These are phyloP conservation scores for Solanum lycopersicoides DNA, from an alignment of 257 asterid species.

Conservation along the genomic window DNA sequence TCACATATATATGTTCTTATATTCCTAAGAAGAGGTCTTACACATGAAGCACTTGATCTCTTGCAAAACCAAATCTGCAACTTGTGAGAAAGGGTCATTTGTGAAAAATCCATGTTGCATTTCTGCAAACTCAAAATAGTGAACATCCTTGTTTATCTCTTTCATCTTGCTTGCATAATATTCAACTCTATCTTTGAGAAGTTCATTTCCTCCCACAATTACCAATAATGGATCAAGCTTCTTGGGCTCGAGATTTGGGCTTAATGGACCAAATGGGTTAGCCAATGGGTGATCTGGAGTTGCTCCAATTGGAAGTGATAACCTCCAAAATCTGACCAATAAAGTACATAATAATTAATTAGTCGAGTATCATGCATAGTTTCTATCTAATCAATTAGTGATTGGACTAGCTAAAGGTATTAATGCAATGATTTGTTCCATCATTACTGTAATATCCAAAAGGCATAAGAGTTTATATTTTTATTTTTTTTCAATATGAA, in stretches of 20 bases:
- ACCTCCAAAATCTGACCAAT: slow-evolving; percentile 55
- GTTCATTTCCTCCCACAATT: slow-evolving; percentile 43
- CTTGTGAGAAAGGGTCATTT: slow-evolving; percentile 37
- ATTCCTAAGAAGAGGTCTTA: slow-evolving; percentile 1
- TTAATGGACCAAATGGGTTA: slow-evolving; percentile 64
- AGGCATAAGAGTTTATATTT: neutral
- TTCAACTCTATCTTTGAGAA: slow-evolving; percentile 53
- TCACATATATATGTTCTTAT: neutral
- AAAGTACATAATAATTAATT: neutral
- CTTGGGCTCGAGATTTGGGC: slow-evolving; percentile 30
- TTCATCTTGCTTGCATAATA: slow-evolving; percentile 34
- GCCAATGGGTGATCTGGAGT: slow-evolving; percentile 46
- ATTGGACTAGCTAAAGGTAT: neutral
- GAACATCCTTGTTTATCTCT: slow-evolving; percentile 29
- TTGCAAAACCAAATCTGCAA: slow-evolving; percentile 22
- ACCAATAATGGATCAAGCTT: slow-evolving; percentile 49
- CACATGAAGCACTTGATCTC: slow-evolving; percentile 23
- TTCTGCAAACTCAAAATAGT: slow-evolving; percentile 26
- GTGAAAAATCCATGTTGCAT: slow-evolving; percentile 52
- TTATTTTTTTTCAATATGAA: neutral
- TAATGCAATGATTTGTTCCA: neutral
- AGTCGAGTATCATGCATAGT: neutral
- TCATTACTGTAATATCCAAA: no score
- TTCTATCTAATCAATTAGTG: neutral
- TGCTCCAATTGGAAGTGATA: slow-evolving; percentile 45